Conservation (phyloP, 176 grass and related monocot species). For the Guadua angustifolia region DNA sequence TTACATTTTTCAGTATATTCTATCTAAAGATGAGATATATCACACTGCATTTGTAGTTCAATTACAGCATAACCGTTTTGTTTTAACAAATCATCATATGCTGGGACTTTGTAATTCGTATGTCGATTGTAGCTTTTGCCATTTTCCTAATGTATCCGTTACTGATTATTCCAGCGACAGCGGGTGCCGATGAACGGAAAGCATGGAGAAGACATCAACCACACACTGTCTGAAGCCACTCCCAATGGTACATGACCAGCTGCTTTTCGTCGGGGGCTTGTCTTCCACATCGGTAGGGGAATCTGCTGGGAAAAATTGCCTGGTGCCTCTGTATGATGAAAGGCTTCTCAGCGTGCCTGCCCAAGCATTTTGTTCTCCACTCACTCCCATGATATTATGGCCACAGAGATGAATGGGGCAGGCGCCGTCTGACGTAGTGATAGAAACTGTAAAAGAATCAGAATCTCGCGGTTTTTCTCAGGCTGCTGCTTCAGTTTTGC, state of each 20-base stretch:
- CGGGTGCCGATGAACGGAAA: constrained; percentile 74
- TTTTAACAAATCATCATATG: neutral
- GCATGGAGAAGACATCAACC: constrained; percentile 66
- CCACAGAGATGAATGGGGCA: neutral
- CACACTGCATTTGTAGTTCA: neutral
- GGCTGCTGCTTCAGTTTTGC: constrained; percentile 32
- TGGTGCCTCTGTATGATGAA: constrained; percentile 6
- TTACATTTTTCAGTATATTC: constrained; percentile 18
- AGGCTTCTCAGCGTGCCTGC: constrained; percentile 22
- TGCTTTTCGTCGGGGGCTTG: neutral
- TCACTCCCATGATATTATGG: neutral
- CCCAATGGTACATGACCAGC: constrained; percentile 53
- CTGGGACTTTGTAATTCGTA: neutral
- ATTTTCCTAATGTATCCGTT: constrained; percentile 6
- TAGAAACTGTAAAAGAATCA: constrained; percentile 36
- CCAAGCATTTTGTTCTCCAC: constrained; percentile 3
- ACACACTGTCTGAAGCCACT: constrained; percentile 48
- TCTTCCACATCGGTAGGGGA: constrained; percentile 32
- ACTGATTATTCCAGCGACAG: constrained; percentile 57
- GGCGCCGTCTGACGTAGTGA: constrained; percentile 1
- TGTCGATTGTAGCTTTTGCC: neutral
- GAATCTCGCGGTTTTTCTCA: constrained; percentile 24
- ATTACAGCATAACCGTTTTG: neutral
- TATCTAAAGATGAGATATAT: neutral
- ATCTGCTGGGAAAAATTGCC: constrained; percentile 32